A percentile compares a stretch with the other conserved stretches of the same genome.
These are phyloP conservation scores for Sporothrix pseudoabietina DNA, from an alignment of 2,329 filamentous ascomycete species.

Conservation along the genomic window DNA sequence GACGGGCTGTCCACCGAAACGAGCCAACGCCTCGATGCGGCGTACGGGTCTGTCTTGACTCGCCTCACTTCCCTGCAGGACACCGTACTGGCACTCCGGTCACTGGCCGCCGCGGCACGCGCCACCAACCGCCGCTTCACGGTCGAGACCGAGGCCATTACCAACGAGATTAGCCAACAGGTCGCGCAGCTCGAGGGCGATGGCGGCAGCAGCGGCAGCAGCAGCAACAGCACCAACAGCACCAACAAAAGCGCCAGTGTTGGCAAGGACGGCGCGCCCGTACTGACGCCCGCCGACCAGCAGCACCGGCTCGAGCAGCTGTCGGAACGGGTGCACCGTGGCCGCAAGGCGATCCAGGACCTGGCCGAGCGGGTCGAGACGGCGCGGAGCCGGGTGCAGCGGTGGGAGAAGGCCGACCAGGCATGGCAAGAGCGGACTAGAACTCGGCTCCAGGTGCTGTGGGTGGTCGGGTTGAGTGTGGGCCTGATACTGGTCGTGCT, in stretches of 20 bases:
- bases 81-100: constrained; percentile 65
- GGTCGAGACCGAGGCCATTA: constrained; percentile 60
- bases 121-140: constrained; percentile 62
- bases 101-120: constrained; percentile 64
- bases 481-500: constrained; percentile 54
- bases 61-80: constrained; percentile 65
- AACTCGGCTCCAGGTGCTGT: constrained; percentile 62
- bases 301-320: constrained; percentile 63
- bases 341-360: constrained; percentile 60
- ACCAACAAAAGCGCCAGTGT: background rate
- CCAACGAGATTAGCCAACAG: constrained; percentile 61
- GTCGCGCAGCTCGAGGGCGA: constrained; percentile 42
- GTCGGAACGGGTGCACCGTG: constrained; percentile 61
- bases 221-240: background rate
- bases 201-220: background rate
- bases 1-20: constrained; percentile 55
- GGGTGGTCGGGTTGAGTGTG: constrained; percentile 58
- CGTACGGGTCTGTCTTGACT: constrained; percentile 72
- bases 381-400: constrained; percentile 65
- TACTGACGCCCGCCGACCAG: constrained; percentile 66
- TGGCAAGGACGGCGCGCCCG: constrained; percentile 44
- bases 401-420: constrained; percentile 67
- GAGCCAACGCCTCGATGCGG: constrained; percentile 69
- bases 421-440: constrained; percentile 70
- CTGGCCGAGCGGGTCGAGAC: constrained; percentile 65